These are phyloP conservation scores for Phyllostachys edulis DNA, from an alignment of 176 grass and related monocot species.

Conservation along the genomic window DNA sequence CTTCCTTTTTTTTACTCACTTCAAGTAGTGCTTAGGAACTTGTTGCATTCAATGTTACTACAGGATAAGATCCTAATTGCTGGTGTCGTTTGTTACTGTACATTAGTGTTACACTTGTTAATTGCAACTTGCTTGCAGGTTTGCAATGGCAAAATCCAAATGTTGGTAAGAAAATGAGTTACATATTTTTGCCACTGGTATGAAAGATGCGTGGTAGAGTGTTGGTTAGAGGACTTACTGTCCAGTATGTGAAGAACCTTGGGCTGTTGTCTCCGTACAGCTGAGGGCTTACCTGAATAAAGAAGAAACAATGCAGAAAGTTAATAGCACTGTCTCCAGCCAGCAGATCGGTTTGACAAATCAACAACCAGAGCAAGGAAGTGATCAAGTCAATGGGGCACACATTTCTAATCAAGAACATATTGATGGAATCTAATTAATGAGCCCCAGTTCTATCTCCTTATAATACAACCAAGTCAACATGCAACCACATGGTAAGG, in stretches of 20 bases:
- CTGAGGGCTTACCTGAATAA: slow-evolving; percentile 79
- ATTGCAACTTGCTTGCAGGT: background rate
- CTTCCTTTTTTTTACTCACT: background rate
- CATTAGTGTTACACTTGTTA: background rate
- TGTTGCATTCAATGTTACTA: background rate
- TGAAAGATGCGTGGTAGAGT: background rate
- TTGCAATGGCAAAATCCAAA: background rate
- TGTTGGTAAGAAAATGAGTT: background rate
- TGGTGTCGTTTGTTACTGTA: background rate
- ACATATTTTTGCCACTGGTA: background rate
- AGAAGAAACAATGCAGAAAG: background rate
- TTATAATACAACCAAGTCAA: slow-evolving; percentile 27
- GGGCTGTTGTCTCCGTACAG: slow-evolving; percentile 84
- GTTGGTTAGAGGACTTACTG: slow-evolving; percentile 45
- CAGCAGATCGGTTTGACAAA: slow-evolving; percentile 30
- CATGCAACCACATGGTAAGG: slow-evolving; percentile 34
- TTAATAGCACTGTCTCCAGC: slow-evolving; percentile 17
- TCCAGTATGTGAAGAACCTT: slow-evolving; percentile 99
- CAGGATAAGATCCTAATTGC: background rate
- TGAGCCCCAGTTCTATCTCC: slow-evolving; percentile 8
- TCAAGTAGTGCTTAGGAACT: background rate
- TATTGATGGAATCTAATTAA: slow-evolving; percentile 47
- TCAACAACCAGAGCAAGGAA: background rate
- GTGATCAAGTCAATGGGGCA: slow-evolving; percentile 39
- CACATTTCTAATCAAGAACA: slow-evolving; percentile 35